Base-by-base conservation (phyloP, 192 early-diverging fungal species). In the Entomortierella lignicola region DNA sequence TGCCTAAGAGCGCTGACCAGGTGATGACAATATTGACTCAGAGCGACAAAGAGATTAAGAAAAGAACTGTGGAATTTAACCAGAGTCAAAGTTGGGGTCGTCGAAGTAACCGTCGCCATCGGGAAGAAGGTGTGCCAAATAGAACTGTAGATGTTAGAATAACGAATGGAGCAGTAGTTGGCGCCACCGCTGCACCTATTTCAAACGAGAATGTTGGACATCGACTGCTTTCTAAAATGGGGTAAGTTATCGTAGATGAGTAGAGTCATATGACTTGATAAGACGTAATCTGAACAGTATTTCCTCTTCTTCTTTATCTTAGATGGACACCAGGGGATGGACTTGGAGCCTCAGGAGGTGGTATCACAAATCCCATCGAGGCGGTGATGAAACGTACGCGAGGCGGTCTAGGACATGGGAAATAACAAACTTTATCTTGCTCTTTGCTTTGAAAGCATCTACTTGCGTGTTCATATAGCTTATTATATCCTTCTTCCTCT, bases 201-300 rank as follows among this genome's bases (percentile, higher is more conserved):
- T 82, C 64, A 37, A 74, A 83, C n/a, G 63, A 70, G 23, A 93
- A 93, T 60, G 57, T 89, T 52, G 92, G 92, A 11, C 90, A 91
- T 74, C 82, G 83, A 29, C 89, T 93, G 89, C 71, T 93, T n/a
- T 68, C 81, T 42, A 79, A 81, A 27, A 90, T 93, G 88, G 92
- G 92, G 72, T 93, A 81, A 68, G 73, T 63, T 26, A 25, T 15
- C 23, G 48, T 39, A 20, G 54, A 32, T 7, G 8, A 4, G 29
- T 41, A 17, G 23, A 39, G 6, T 64, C 12, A 37, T 20, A 11
- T 31, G 1, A 17, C 3, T 13, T 63, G 4, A 4, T 4, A 10
- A 37, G 4, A 7, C 4, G 34, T 37, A 37, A 7, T 37, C 10
- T 4, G 34, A 37, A 37, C 34, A 7, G 10, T 7, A 37, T 10